Evolutionary conservation across 768 basidiomycete species (phyloP), one percentile per base, ranked within the genome.

Genomic region (Lactarius sp.): DNA sequence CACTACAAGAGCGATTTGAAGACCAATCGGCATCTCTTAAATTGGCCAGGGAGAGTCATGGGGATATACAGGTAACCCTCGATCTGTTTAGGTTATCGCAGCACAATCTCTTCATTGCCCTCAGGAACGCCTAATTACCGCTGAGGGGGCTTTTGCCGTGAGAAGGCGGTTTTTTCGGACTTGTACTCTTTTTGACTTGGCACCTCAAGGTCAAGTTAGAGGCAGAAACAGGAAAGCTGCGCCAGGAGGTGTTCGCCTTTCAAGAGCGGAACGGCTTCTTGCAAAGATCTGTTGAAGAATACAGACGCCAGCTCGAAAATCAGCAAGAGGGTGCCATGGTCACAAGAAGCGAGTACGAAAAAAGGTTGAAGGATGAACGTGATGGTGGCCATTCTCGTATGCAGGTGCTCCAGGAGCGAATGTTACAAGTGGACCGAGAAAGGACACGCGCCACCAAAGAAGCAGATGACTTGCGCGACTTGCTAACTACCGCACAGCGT

Each of bases 1-100:
- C 77, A 42, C 74, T 85, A 16, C 81, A 86, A 69, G 84, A 87
- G 59, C 79, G 84, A 31, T 82, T 81, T 57, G 85, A 87, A 13
- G 79, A 83, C 16, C 85, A 86, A 66, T 71, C 77, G 1, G 73
- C 81, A 6, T 81, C 83, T 1, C 71, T 85, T 52, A 77, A 79
- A 31, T 71, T 85, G 27, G 78, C 81, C 7, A 84, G 83, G 67
- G 85, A 87, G 63, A 75, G 80, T 6, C 71, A 78, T 20, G 82
- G 78, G 2, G 83, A 86, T 68, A 65, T 82, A 13, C 84, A 82
- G 72, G 81, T 80, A 69, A 34, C 52, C n/a, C 53, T 54, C 3
- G 16, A 9, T 42, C 18, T 50, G 18, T 34, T 33, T 52, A 60
- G 63, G 22, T 44, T 60, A 6, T 41, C 56, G 2, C 4, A 31